These are phyloP conservation scores for Przewalskia tangutica DNA, from an alignment of 257 asterid species.

Conservation along the genomic window DNA sequence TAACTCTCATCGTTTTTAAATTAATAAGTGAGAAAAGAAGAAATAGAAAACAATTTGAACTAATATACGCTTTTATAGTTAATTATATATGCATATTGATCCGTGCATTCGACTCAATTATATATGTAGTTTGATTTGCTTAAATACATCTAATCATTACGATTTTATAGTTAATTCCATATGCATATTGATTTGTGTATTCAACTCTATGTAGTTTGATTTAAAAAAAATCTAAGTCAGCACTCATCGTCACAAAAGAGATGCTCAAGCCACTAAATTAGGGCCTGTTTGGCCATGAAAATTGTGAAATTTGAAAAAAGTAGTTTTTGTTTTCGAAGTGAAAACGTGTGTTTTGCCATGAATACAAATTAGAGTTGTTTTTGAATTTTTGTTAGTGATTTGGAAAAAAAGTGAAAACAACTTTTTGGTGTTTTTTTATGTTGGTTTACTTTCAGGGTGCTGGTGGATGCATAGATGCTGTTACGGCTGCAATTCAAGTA, in stretches of 20 bases:
- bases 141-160: too few relatives aligned
- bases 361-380: too few relatives aligned
- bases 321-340: too few relatives aligned
- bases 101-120: not conserved
- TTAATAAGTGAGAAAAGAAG: not conserved
- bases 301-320: too few relatives aligned
- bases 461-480: conserved; percentile 78
- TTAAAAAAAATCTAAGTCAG: too few relatives aligned
- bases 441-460: conserved; percentile 30
- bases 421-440: too few relatives aligned
- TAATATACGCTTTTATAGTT: not conserved
- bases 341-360: too few relatives aligned
- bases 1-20: conserved; percentile 1
- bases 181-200: not conserved
- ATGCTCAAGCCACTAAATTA: not conserved
- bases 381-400: too few relatives aligned
- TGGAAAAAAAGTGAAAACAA: too few relatives aligned
- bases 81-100: not conserved
- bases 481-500: conserved; percentile 70
- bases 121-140: too few relatives aligned
- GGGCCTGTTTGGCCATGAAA: too few relatives aligned
- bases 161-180: not conserved
- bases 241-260: not conserved
- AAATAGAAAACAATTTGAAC: not conserved
- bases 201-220: not conserved